Evolutionary conservation across 176 grass and related monocot species (phyloP).

Genomic region (Carex littledalei): DNA sequence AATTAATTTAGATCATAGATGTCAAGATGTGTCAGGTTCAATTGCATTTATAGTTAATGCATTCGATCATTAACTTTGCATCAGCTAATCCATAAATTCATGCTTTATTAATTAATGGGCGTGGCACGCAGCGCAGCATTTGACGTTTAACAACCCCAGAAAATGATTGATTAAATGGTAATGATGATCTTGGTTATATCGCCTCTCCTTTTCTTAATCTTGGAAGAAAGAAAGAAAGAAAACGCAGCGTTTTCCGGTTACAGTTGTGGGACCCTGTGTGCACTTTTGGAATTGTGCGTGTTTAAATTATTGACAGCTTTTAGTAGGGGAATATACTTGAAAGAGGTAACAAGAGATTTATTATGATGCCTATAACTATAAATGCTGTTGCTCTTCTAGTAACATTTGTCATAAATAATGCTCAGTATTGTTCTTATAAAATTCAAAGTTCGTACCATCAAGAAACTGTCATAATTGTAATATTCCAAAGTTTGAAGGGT

Average conservation of each 20-base stretch:
- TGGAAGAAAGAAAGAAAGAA: background rate
- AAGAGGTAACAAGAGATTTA: background rate
- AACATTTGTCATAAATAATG: background rate
- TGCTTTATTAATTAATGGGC: constrained; percentile 6
- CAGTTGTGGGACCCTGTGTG: background rate
- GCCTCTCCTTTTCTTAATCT: background rate
- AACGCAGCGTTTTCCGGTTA: background rate
- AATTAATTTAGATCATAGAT: constrained; percentile 4
- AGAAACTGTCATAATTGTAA: background rate
- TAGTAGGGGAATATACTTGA: background rate
- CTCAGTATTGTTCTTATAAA: background rate
- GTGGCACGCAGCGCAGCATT: background rate
- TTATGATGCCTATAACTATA: background rate
- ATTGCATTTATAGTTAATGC: background rate
- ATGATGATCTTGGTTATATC: background rate
- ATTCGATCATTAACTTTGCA: background rate
- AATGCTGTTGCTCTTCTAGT: background rate
- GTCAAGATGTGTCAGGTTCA: background rate
- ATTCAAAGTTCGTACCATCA: background rate
- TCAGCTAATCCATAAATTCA: background rate
- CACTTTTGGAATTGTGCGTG: background rate
- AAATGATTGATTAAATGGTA: background rate
- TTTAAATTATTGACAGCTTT: background rate
- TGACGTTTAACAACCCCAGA: background rate
- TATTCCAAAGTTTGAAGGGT: background rate